Evolutionary conservation across 148 eudicot species (phyloP).

Genomic region (Nyssa sinensis): DNA sequence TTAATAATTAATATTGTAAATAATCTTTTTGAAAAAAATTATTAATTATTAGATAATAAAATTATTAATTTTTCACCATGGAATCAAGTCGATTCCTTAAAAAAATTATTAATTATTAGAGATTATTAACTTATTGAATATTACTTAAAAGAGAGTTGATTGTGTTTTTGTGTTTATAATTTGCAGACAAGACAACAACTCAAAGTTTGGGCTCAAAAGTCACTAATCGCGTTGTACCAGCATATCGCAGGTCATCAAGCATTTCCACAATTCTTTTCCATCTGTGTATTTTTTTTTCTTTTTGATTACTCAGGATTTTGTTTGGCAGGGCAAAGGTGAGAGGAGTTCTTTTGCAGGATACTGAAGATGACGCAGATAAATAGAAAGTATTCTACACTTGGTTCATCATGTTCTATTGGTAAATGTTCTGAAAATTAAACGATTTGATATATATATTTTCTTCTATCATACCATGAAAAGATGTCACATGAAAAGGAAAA

Average conservation of each 20-base stretch:
- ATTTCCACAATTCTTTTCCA: background rate
- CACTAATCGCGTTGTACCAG: constrained; percentile 37
- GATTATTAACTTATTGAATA: too few relatives aligned
- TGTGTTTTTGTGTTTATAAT: background rate
- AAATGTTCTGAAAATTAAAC: background rate
- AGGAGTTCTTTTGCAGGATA: constrained; percentile 34
- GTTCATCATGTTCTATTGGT: background rate
- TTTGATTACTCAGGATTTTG: background rate
- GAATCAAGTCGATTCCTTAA: too few relatives aligned
- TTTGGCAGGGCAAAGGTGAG: constrained; percentile 40
- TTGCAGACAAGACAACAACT: constrained; percentile 33
- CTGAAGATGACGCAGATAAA: constrained; percentile 25
- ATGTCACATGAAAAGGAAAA: background rate
- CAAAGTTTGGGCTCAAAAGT: constrained; percentile 23
- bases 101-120: too few relatives aligned
- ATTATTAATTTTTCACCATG: too few relatives aligned
- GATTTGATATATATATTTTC: background rate
- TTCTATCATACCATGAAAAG: background rate
- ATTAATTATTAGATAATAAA: too few relatives aligned
- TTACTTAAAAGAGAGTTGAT: too few relatives aligned
- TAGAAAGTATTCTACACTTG: background rate
- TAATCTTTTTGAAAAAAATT: too few relatives aligned
- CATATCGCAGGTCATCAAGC: constrained; percentile 34
- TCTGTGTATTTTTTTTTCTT: background rate
- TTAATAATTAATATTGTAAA: too few relatives aligned